phyloP scores from a whole-genome alignment of 1,139 yeast species.

The Pichia kudriavzevii region DNA sequence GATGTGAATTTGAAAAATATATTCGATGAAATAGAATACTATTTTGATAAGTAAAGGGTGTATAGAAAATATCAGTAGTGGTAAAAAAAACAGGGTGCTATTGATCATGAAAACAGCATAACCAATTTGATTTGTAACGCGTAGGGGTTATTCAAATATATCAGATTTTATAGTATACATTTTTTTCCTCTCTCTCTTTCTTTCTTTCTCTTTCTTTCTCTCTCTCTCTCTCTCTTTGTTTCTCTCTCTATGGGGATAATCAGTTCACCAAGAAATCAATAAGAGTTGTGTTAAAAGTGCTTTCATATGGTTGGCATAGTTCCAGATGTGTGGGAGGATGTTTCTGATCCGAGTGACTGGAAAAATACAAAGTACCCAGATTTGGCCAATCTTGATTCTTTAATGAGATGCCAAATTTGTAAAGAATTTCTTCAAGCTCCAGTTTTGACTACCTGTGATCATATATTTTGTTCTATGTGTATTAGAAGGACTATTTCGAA shows the following conservation, averaged over 20 bases:
- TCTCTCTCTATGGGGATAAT: neutral
- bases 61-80: no score
- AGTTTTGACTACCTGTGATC: constrained; percentile 78
- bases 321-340: constrained; percentile 20
- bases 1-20: no score
- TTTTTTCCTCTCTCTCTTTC: no score
- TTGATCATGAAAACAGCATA: no score
- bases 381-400: constrained; percentile 56
- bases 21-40: no score
- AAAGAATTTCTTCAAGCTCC: constrained; percentile 81
- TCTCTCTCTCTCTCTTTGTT: neutral
- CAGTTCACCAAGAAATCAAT: neutral
- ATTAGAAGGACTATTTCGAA: constrained; percentile 62
- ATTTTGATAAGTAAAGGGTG: no score
- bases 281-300: no score
- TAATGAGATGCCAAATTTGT: constrained; percentile 84
- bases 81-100: no score
- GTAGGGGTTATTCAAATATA: no score
- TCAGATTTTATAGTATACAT: no score
- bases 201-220: no score
- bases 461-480: constrained; percentile 87
- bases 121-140: no score
- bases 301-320: constrained; percentile 16
- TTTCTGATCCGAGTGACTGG: constrained; percentile 74
- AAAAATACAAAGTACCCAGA: constrained; percentile 43